Evolutionary conservation across 352 stramenopile species (phyloP), one percentile per base, ranked within the genome.

Genomic region (Globisporangium takayamanum): DNA sequence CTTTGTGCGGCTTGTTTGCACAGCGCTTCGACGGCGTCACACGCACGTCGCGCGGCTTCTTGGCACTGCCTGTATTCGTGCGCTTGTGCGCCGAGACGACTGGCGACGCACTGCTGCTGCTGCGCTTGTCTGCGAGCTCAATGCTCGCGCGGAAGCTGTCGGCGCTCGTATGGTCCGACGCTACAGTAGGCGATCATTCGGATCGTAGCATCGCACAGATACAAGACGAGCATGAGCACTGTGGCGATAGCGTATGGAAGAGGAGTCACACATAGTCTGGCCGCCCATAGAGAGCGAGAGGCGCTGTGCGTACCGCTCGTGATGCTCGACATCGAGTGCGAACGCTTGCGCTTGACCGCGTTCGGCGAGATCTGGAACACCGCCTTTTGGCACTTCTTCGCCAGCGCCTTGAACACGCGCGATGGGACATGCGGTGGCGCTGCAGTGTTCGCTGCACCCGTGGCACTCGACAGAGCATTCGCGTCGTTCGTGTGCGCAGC

Each of bases 291-390:
- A 36, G 18, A 59, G 7, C 15, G 30, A 62, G 14, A 53, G 42
- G 45, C 25, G 46, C 15, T 36, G 30, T 11, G 54, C 72, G 60
- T 73, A 82, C 68, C 67, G 37, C 69, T 20, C 54, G 72, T 50
- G 8, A 52, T 55, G 54, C 52, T 56, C 49, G 74, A 64, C 33
- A 78, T 73, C 57, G 67, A 84, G 48, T 73, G 75, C 56, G 79
- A 70, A 18, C 79, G 76, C 65, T 89, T 89, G 55, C 79, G 79
- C 69, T 86, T 87, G 36, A 73, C 59, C 15, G 68, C 59, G 45
- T 69, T 81, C 49, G 69, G 68, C 26, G 73, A 76, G 60, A 76
- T 76, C 60, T 76, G 69, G 52, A 69, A 71, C 33, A 65, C 53
- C 12, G 62, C 53, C 16, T 65, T 64, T 5, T 57, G 62, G 33